Evolutionary conservation across 306 rosid species (phyloP).

Genomic region (Trichosanthes truncata): DNA sequence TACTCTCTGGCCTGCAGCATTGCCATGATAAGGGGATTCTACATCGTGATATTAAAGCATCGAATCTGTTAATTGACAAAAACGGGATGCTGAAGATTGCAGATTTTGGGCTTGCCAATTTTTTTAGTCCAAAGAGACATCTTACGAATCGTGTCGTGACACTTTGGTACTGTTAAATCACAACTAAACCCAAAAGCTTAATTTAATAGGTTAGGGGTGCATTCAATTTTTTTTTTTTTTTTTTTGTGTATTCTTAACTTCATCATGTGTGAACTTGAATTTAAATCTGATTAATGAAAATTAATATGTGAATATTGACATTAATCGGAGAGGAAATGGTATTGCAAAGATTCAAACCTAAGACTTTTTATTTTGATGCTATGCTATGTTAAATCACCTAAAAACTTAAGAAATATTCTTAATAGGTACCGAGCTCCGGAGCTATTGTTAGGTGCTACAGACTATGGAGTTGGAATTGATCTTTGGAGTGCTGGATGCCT

Average conservation of each 20-base stretch:
- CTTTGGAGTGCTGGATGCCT: conserved; percentile 98
- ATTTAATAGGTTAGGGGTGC: background rate
- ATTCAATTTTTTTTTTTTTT: background rate
- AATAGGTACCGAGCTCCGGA: conserved; percentile 84
- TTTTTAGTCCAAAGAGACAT: conserved; percentile 34
- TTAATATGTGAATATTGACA: background rate
- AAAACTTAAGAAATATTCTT: background rate
- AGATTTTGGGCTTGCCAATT: conserved; percentile 85
- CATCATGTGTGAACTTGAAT: background rate
- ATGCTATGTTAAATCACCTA: background rate
- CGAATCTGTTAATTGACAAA: conserved; percentile 75
- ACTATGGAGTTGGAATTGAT: conserved; percentile 78
- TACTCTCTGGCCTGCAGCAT: conserved; percentile 85
- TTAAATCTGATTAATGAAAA: background rate
- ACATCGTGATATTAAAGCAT: conserved; percentile 84
- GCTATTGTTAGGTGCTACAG: conserved; percentile 63
- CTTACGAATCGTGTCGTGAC: conserved; percentile 94
- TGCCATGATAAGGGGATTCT: conserved; percentile 84
- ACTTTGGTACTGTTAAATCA: conserved; percentile 19
- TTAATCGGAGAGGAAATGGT: background rate
- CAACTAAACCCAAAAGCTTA: background rate
- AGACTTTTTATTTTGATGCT: background rate
- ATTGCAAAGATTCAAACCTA: background rate
- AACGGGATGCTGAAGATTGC: conserved; percentile 80
- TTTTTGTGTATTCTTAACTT: background rate